A percentile compares a stretch with the other conserved stretches of the same genome.
These are phyloP conservation scores for Allium sativum DNA, from an alignment of 106 monocot species.

Conservation along the genomic window DNA sequence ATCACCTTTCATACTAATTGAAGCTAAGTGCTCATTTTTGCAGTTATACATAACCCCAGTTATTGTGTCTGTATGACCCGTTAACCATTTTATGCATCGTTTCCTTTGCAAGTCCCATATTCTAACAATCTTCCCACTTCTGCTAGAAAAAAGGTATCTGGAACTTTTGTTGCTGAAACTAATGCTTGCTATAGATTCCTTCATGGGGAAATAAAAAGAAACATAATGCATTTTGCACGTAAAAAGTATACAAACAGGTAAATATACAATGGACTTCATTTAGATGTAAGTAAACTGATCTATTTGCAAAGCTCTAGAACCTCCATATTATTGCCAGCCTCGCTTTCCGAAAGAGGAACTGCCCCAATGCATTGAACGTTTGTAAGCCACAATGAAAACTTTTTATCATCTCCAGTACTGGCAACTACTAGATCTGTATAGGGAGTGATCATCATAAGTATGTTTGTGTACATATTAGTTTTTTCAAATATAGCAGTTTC, in stretches of 20 bases:
- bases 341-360: conserved; percentile 40
- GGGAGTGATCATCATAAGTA: conserved; percentile 4
- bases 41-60: conserved; percentile 93
- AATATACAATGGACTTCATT: too few species aligned
- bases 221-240: too few species aligned
- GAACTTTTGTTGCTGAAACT: conserved; percentile 91
- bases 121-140: conserved; percentile 64
- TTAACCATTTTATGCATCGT: conserved; percentile 86
- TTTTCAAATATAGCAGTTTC: too few species aligned
- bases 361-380: conserved; percentile 65
- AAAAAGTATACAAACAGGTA: too few species aligned
- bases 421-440: conserved; percentile 83
- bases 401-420: conserved; percentile 95
- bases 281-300: not conserved
- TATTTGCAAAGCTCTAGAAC: conserved; percentile 13
- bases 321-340: conserved; percentile 50
- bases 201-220: too few species aligned
- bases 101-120: conserved; percentile 97
- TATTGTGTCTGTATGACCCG: conserved; percentile 71
- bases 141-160: conserved; percentile 88
- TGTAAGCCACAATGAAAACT: conserved; percentile 83
- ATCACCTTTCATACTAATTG: conserved; percentile 83
- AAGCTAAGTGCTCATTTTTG: conserved; percentile 89
- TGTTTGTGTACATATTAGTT: too few species aligned
- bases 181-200: conserved; percentile 73